A percentile compares a stretch with the other conserved stretches of the same genome.
These are phyloP conservation scores for Gnomoniopsis smithogilvyi DNA, from an alignment of 2,329 filamentous ascomycete species.

Conservation along the genomic window DNA sequence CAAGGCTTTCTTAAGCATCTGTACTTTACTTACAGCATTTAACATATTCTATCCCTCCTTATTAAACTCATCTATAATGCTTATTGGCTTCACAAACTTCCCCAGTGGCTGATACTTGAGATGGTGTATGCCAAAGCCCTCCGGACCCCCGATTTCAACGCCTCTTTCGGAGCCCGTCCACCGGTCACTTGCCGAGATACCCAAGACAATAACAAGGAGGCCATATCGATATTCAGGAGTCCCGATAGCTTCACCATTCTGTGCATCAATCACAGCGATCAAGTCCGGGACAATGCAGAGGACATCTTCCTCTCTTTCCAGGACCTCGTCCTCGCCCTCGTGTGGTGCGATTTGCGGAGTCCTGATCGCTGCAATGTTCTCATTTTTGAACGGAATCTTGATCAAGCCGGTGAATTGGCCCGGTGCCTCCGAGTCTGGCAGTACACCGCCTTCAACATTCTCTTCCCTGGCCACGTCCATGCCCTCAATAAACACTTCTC, in stretches of 20 bases:
- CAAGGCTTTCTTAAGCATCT: no score
- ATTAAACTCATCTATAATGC: constrained; percentile 50
- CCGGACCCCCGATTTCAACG: constrained; percentile 47
- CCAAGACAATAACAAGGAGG: constrained; percentile 46
- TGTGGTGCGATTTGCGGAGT: constrained; percentile 17
- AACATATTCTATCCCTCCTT: neutral
- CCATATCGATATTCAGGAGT: constrained; percentile 56
- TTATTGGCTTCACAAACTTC: constrained; percentile 44
- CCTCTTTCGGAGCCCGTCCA: constrained; percentile 44
- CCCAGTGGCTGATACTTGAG: constrained; percentile 46
- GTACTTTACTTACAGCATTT: no score
- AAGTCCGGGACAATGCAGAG: constrained; percentile 56
- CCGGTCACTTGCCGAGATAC: constrained; percentile 40
- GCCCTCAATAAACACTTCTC: constrained; percentile 54
- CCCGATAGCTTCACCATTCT: constrained; percentile 54
- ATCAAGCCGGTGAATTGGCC: constrained; percentile 42
- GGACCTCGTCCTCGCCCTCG: constrained; percentile 23
- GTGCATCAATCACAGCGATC: constrained; percentile 52
- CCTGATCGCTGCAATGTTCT: constrained; percentile 62
- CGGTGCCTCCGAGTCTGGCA: constrained; percentile 21
- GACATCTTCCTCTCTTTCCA: constrained; percentile 39
- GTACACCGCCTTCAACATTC: constrained; percentile 19
- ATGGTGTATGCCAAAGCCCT: constrained; percentile 45
- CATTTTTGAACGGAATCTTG: constrained; percentile 68
- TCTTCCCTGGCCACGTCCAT: constrained; percentile 30